Base-by-base conservation (phyloP, 225 moss, liverwort and hornwort genomes). In the Physcomitrellopsis africana region DNA sequence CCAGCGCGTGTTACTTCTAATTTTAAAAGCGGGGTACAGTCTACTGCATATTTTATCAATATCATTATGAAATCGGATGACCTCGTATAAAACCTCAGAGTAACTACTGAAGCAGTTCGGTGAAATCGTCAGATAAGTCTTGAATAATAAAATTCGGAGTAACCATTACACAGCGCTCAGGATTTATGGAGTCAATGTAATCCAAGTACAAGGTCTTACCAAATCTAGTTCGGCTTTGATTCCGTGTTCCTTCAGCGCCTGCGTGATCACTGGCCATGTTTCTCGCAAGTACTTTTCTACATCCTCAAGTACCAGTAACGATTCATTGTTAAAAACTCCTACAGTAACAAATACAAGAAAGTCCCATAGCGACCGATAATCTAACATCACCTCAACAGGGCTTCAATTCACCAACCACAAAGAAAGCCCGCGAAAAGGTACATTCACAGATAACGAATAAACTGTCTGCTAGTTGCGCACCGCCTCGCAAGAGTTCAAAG, bases 211-310 rank as follows among this genome's bases (percentile, higher is more conserved):
- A 8, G 41, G 29, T 53, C 82, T 77, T 82, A 95, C 97, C 86
- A 99, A 75, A 82, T 99, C 92, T 42, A 99, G 85, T 74, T 87
- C 92, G 63, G 93, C 77, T 49, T 77, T 77, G 59, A 99, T 80
- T 72, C 94, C 95, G 12, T 90, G 85, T 69, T 99, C 95, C 77
- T 95, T 99, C 80, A 99, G 76, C 19, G 92, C 90, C 73, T 85
- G 86, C 3, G 93, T 89, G 44, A 95, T 89, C 24, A 81, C 53
- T 22, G 97, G 93, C 95, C 95, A 99, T 45, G 91, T 64, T 74
- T 99, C 93, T 76, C 89, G 90, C 68, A 99, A 69, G 64, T 99
- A 99, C 17, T 93, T 99, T 67, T 99, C 97, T 99, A 92, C 69
- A 67, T 11, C 18, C 67, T 8, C 65, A 66, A 51, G 19, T 9